Conservation (phyloP, 2,329 filamentous ascomycete genomes). For the Colletotrichum sp. region DNA sequence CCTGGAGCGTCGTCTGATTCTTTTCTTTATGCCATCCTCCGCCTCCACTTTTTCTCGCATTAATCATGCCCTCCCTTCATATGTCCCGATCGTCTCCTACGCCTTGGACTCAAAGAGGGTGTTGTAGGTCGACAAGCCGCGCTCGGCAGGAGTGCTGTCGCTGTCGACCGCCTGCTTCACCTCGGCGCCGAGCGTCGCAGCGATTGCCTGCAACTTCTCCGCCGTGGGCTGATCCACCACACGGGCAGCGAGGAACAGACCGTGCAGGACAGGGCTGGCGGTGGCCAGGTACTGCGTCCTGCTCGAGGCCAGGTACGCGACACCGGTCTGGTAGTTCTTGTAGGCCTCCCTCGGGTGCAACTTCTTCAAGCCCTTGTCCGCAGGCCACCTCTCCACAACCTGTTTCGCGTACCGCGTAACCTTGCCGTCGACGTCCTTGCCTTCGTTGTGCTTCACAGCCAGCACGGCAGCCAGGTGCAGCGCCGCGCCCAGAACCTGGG, state of each 20-base stretch:
- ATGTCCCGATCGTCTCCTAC: not conserved
- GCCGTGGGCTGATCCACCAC: slow-evolving; percentile 42
- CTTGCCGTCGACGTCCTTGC: slow-evolving; percentile 35
- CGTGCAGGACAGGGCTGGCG: slow-evolving; percentile 41
- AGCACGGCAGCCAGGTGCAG: slow-evolving; percentile 50
- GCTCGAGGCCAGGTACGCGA: slow-evolving; percentile 33
- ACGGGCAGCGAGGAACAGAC: slow-evolving; percentile 49
- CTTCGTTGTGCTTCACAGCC: slow-evolving; percentile 35
- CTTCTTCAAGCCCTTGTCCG: slow-evolving; percentile 36
- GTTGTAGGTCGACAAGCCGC: slow-evolving; percentile 27
- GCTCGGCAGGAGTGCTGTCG: not conserved
- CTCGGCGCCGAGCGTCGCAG: slow-evolving; percentile 40
- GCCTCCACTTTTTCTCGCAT: not conserved
- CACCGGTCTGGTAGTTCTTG: slow-evolving; percentile 11
- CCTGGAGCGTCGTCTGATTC: slow-evolving; percentile 5
- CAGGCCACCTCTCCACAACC: slow-evolving; percentile 47
- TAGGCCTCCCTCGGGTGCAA: slow-evolving; percentile 40
- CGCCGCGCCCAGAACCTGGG: slow-evolving; percentile 45
- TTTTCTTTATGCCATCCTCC: not conserved
- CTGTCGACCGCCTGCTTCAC: slow-evolving; percentile 34
- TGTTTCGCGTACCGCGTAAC: slow-evolving; percentile 41
- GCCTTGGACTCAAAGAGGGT: not conserved
- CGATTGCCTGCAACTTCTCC: slow-evolving; percentile 42
- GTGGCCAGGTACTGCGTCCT: slow-evolving; percentile 39
- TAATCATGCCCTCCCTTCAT: not conserved